Conservation (phyloP, 257 asterid species). For the Fraxinus anomala region DNA sequence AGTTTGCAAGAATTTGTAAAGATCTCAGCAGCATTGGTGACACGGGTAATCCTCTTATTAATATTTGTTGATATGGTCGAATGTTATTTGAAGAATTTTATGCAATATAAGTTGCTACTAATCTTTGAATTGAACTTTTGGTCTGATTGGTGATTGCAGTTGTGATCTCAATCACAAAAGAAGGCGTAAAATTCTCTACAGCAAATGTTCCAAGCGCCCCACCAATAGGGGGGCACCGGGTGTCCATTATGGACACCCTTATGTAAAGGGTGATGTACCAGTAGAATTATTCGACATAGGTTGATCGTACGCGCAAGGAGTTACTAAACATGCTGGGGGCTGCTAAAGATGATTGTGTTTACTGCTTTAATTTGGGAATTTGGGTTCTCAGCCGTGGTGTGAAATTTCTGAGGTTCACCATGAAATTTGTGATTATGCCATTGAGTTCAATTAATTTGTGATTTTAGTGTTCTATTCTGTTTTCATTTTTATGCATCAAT, state of each 20-base stretch:
- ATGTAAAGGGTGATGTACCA: too few relatives aligned
- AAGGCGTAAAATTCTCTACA: constrained; percentile 57
- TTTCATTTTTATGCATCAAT: too few relatives aligned
- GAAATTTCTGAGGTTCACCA: background rate
- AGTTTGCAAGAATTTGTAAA: constrained; percentile 44
- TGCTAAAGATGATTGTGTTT: background rate
- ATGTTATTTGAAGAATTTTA: background rate
- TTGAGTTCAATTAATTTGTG: background rate
- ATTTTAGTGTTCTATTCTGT: too few relatives aligned
- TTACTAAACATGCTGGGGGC: too few relatives aligned
- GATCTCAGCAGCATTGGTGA: constrained; percentile 50
- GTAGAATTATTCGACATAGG: too few relatives aligned
- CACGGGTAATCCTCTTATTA: constrained; percentile 30
- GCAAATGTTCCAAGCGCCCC: constrained; percentile 48
- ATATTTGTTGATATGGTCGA: background rate
- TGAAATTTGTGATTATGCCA: background rate
- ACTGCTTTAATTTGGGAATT: background rate
- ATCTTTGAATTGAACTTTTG: background rate
- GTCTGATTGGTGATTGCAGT: constrained; percentile 29
- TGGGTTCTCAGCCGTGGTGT: background rate
- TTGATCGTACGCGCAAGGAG: too few relatives aligned
- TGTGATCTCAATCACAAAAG: constrained; percentile 55
- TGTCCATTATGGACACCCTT: too few relatives aligned
- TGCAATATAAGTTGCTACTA: background rate
- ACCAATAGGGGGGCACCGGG: too few relatives aligned